Percentiles rank a stretch among this genome's conserved stretches.
phyloP scores from a whole-genome alignment of 1,139 yeast species.

The Protomyces inundatus region DNA sequence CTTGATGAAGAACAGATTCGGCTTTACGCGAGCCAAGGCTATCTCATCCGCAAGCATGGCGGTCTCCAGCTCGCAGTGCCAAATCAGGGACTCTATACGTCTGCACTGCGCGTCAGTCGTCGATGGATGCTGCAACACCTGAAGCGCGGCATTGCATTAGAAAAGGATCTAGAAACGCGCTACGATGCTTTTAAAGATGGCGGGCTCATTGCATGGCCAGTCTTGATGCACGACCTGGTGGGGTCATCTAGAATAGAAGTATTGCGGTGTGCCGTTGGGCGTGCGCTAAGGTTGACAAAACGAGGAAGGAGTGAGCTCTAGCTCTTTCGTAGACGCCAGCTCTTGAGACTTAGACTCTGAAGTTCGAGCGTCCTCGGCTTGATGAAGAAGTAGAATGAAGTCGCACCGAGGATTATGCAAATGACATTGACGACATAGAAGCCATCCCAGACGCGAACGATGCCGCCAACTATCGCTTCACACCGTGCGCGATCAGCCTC shows the following conservation, averaged over 20 bases:
- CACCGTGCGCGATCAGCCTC: slow-evolving; percentile 50
- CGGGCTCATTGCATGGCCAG: slow-evolving; percentile 7
- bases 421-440: slow-evolving; percentile 70
- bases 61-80: slow-evolving; percentile 6
- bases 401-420: slow-evolving; percentile 65
- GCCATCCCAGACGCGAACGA: slow-evolving; percentile 63
- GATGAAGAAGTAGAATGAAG: slow-evolving; percentile 62
- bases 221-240: slow-evolving; percentile 17
- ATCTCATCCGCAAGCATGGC: slow-evolving; percentile 6
- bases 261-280: slow-evolving; percentile 7
- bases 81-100: slow-evolving; percentile 1
- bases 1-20: slow-evolving; percentile 8
- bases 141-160: slow-evolving; percentile 2
- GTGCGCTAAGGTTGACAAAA: slow-evolving; percentile 12
- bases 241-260: slow-evolving; percentile 16
- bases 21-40: slow-evolving; percentile 3
- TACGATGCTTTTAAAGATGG: slow-evolving; percentile 21
- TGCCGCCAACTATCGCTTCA: slow-evolving; percentile 50
- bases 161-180: slow-evolving; percentile 17
- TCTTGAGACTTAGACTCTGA: slow-evolving; percentile 58
- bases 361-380: slow-evolving; percentile 53
- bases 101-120: slow-evolving; percentile 4
- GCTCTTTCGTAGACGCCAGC: slow-evolving; percentile 55
- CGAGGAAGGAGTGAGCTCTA: slow-evolving; percentile 3
- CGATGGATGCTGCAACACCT: slow-evolving; percentile 3